Evolutionary conservation across 345 rosid genomes (phyloP).

Genomic region (Eucalyptus microcorys): DNA sequence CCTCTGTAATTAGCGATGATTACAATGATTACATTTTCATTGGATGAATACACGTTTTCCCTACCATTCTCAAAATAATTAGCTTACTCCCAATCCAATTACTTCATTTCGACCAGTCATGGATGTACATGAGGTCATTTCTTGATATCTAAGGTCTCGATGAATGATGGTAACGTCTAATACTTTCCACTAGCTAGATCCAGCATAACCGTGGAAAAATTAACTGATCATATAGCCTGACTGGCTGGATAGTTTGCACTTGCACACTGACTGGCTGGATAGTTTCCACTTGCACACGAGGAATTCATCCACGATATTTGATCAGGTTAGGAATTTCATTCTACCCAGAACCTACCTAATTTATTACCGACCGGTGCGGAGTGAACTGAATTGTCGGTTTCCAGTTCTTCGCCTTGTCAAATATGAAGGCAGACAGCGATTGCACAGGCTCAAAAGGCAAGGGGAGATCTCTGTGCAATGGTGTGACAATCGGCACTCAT

Average conservation of each 20-base stretch:
- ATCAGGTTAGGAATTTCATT: background rate
- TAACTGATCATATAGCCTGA: background rate
- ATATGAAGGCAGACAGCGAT: background rate
- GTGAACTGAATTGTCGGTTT: background rate
- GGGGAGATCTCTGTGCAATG: background rate
- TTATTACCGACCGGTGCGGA: background rate
- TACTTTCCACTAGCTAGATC: background rate
- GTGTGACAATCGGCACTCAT: background rate
- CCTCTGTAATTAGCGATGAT: background rate
- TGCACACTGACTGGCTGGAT: background rate
- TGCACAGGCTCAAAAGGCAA: background rate
- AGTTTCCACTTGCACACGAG: background rate
- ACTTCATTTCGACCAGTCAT: background rate
- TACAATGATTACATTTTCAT: background rate
- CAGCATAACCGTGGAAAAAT: background rate
- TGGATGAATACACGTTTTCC: background rate
- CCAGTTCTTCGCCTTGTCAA: background rate
- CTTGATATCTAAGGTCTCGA: background rate
- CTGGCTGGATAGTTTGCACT: background rate
- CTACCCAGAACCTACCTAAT: background rate
- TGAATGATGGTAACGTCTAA: background rate
- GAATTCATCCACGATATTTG: background rate
- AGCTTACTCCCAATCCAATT: background rate
- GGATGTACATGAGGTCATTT: background rate
- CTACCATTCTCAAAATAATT: background rate